Evolutionary conservation across 2,329 filamentous ascomycete species (phyloP), one percentile per base, ranked within the genome.

Genomic region (Ceratocystis diversiconidia): DNA sequence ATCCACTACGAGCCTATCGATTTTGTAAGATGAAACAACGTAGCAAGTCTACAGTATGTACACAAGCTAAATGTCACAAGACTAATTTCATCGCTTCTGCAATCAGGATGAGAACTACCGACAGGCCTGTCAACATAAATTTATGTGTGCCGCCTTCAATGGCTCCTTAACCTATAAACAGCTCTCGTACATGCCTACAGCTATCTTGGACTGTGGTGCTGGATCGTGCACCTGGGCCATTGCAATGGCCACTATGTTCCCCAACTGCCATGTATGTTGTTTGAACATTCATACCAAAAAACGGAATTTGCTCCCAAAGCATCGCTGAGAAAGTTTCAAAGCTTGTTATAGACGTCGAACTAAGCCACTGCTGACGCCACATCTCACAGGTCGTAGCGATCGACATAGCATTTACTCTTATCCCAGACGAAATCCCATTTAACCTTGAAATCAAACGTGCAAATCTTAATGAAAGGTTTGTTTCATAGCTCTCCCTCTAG

Each of bases 361-460:
- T 5, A 43, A 6, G 19, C 15, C 8, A 32, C 12, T 50, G 15
- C 61, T 62, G 1, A 62, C 44, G 12, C 25, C 5, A 36, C 6
- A 8, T 19, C n/a, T 19, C 3, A 25, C 36, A 66, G 65, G 41
- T 66, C 10, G 46, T 25, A 5, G 61, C 50, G 15, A 61, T 66
- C 30, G 65, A 66, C 10, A 52, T 66, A 22, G 50, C 61, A n/a
- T 57, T 57, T 5, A 22, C 36, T 10, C 43, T 65, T 2, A 80
- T 82, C 67, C 85, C 85, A 55, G 83, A 87, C 61, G 81, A 84
- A 69, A 71, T 78, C 5, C 85, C 87, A 19, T 76, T 80, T 3
- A 90, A 90, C 71, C 74, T 91, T 65, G 84, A 86, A 71, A 78
- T 90, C 65, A 85, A 90, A 73, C 80, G 89, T 64, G 87, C 89